Evolutionary conservation across 2,329 filamentous ascomycete species (phyloP).

Genomic region (Cyanodermella asteris): DNA sequence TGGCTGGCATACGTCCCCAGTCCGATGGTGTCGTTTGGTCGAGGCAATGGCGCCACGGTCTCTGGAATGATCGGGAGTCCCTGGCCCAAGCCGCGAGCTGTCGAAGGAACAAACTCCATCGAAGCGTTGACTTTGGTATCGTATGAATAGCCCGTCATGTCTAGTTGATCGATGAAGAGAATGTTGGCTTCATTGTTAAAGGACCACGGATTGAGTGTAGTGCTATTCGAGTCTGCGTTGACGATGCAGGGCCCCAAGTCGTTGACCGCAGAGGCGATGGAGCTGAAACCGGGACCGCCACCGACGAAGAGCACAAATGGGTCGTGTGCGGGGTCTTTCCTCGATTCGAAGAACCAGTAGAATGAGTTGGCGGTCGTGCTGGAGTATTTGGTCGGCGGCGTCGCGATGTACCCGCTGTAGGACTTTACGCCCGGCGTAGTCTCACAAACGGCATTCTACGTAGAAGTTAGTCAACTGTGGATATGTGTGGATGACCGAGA

Average conservation of each 20-base stretch:
- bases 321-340: slow-evolving; percentile 21
- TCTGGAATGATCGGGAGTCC: slow-evolving; percentile 15
- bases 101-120: slow-evolving; percentile 16
- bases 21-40: slow-evolving; percentile 17
- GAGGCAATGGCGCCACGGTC: slow-evolving; percentile 9
- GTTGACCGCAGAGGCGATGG: slow-evolving; percentile 29
- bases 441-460: slow-evolving; percentile 33
- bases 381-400: slow-evolving; percentile 24
- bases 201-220: slow-evolving; percentile 24
- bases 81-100: too few species aligned
- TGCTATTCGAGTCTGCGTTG: slow-evolving; percentile 18
- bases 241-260: slow-evolving; percentile 23
- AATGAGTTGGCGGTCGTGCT: slow-evolving; percentile 18
- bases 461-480: too few species aligned
- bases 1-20: slow-evolving; percentile 46
- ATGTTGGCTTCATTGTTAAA: slow-evolving; percentile 24
- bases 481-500: too few species aligned
- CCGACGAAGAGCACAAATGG: slow-evolving; percentile 30
- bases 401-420: slow-evolving; percentile 45
- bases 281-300: slow-evolving; percentile 30
- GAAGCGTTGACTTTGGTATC: slow-evolving; percentile 21
- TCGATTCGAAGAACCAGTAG: slow-evolving; percentile 21
- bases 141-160: slow-evolving; percentile 28
- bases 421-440: slow-evolving; percentile 38
- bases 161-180: slow-evolving; percentile 24